These are phyloP conservation scores for Whalleya microplaca DNA, from an alignment of 2,329 filamentous ascomycete species.

Conservation along the genomic window DNA sequence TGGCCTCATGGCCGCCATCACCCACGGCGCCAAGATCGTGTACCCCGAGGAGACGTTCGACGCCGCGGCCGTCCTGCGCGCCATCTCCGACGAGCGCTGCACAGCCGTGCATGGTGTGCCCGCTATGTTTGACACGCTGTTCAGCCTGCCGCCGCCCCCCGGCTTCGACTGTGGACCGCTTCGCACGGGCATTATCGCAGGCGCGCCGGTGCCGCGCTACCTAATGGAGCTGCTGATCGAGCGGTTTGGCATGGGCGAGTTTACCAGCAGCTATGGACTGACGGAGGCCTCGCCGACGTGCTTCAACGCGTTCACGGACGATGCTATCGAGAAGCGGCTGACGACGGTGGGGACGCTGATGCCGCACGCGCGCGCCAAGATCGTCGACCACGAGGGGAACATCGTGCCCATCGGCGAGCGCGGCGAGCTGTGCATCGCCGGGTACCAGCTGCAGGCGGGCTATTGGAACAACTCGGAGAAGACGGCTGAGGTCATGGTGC, in stretches of 20 bases:
- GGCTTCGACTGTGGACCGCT: slow-evolving; percentile 55
- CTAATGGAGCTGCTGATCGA: slow-evolving; percentile 74
- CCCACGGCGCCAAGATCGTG: slow-evolving; percentile 76
- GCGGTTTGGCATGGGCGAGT: slow-evolving; percentile 75
- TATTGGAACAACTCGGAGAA: slow-evolving; percentile 75
- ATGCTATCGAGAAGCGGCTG: slow-evolving; percentile 67
- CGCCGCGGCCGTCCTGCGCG: slow-evolving; percentile 64
- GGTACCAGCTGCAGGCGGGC: slow-evolving; percentile 73
- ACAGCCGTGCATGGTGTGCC: slow-evolving; percentile 82
- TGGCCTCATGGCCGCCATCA: slow-evolving; percentile 72
- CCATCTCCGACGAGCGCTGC: slow-evolving; percentile 68
- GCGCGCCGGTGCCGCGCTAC: slow-evolving; percentile 74
- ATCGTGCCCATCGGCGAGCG: slow-evolving; percentile 68
- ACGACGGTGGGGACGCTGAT: slow-evolving; percentile 77
- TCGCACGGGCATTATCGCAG: slow-evolving; percentile 78
- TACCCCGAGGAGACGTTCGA: slow-evolving; percentile 79
- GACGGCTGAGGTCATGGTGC: slow-evolving; percentile 64
- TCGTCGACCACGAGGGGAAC: slow-evolving; percentile 69
- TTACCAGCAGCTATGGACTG: slow-evolving; percentile 71
- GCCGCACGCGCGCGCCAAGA: slow-evolving; percentile 77
- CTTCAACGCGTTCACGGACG: slow-evolving; percentile 79
- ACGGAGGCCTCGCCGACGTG: slow-evolving; percentile 81
- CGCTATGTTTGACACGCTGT: slow-evolving; percentile 77
- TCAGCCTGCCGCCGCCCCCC: slow-evolving; percentile 47
- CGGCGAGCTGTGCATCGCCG: slow-evolving; percentile 78